Percentiles rank a stretch among this genome's conserved stretches.
These are phyloP conservation scores for Anthracocystis panici-leucophaei DNA, from an alignment of 1,284 basidiomycete species.

Conservation along the genomic window DNA sequence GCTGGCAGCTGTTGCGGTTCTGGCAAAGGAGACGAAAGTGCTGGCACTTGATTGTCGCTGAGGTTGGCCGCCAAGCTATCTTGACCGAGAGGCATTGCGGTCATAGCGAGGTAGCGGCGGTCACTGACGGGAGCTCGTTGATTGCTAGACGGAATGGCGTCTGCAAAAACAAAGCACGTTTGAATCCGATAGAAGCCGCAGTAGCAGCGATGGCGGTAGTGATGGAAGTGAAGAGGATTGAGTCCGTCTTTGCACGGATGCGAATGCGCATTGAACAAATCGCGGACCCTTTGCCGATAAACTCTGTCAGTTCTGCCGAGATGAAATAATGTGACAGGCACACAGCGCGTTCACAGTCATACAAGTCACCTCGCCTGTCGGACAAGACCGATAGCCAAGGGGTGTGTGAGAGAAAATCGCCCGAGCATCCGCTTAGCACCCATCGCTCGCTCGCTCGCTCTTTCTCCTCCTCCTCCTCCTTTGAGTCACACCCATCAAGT, in stretches of 20 bases:
- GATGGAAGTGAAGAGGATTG: not conserved
- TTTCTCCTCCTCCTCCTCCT: not conserved
- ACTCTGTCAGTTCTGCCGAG: slow-evolving; percentile 1
- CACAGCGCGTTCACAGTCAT: slow-evolving; percentile 9
- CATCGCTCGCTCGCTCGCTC: not conserved
- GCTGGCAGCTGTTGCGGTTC: slow-evolving; percentile 24
- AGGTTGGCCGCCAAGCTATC: slow-evolving; percentile 1
- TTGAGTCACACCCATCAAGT: not conserved
- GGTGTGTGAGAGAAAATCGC: not conserved
- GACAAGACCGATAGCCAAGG: slow-evolving; percentile 7
- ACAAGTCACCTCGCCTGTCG: not conserved
- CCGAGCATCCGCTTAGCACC: slow-evolving; percentile 9
- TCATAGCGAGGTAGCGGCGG: slow-evolving; percentile 5
- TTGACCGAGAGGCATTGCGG: slow-evolving; percentile 16
- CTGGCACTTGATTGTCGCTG: slow-evolving; percentile 23
- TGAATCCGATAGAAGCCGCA: not conserved
- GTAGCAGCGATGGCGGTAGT: not conserved
- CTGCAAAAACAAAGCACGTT: not conserved
- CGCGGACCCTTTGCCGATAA: slow-evolving; percentile 1
- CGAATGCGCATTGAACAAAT: not conserved
- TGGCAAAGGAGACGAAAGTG: slow-evolving; percentile 38
- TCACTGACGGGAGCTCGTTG: not conserved
- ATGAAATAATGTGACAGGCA: not conserved
- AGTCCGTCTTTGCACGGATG: not conserved
- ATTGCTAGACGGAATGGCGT: not conserved